Percentiles rank a stretch among this genome's conserved stretches.
phyloP scores from a whole-genome alignment of 352 stramenopile genomes.

The Paralagenidium karlingii region DNA sequence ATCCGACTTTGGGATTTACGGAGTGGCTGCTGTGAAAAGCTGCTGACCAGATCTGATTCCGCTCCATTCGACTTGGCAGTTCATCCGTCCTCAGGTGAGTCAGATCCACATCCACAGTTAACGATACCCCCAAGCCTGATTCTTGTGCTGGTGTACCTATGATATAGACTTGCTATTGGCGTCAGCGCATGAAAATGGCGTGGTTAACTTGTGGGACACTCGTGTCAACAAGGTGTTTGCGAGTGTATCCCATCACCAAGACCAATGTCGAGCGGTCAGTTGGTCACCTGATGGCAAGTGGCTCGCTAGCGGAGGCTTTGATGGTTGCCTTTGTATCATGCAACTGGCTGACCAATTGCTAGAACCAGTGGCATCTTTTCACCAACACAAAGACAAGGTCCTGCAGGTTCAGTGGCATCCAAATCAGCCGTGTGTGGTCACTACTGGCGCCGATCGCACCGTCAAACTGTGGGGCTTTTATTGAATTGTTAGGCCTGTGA shows the following conservation, averaged over 20 bases:
- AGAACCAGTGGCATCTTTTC: conserved; percentile 18
- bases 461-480: conserved; percentile 7
- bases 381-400: conserved; percentile 51
- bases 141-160: conserved; percentile 1
- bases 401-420: conserved; percentile 56
- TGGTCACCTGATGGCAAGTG: conserved; percentile 46
- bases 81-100: conserved; percentile 20
- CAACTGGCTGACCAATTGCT: too few species aligned
- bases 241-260: conserved; percentile 17
- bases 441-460: conserved; percentile 1
- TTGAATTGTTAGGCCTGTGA: too few species aligned
- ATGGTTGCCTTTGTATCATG: conserved; percentile 38
- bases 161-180: conserved; percentile 16
- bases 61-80: conserved; percentile 29
- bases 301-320: conserved; percentile 43
- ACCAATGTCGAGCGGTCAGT: conserved; percentile 43
- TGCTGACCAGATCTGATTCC: conserved; percentile 20
- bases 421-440: too few species aligned
- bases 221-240: conserved; percentile 15
- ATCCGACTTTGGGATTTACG: conserved; percentile 56
- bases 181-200: conserved; percentile 48
- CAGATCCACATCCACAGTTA: too few species aligned
- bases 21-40: conserved; percentile 24
- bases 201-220: conserved; percentile 48
- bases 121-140: too few species aligned